phyloP scores from a whole-genome alignment of 2,329 filamentous ascomycete genomes.

The Chaetothyriales sp. region DNA sequence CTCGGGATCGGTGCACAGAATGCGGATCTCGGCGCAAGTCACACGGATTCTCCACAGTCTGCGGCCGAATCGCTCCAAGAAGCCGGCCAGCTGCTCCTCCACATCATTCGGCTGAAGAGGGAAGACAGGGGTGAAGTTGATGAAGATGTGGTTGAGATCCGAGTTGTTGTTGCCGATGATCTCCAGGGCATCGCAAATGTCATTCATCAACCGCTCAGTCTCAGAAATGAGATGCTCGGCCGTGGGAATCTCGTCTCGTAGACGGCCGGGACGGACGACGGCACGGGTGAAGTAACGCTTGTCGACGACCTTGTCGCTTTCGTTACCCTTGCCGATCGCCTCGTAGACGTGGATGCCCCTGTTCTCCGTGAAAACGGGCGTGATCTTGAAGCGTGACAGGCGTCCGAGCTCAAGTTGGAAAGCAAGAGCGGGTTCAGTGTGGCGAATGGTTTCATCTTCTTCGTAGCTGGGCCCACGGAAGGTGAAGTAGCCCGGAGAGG shows the following conservation, averaged over 20 bases:
- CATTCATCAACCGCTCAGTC: conserved; percentile 89
- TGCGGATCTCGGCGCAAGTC: conserved; percentile 92
- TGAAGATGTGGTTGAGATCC: conserved; percentile 98
- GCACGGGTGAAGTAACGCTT: conserved; percentile 98
- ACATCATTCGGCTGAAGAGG: conserved; percentile 79
- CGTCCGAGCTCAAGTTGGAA: conserved; percentile 96
- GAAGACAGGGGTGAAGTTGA: conserved; percentile 98
- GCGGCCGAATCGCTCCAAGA: conserved; percentile 90
- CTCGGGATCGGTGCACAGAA: conserved; percentile 82
- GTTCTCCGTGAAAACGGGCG: conserved; percentile 97
- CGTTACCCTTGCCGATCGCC: conserved; percentile 83
- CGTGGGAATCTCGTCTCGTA: conserved; percentile 96
- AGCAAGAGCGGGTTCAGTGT: conserved; percentile 88
- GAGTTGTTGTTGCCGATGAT: conserved; percentile 99
- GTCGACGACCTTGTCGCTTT: conserved; percentile 55
- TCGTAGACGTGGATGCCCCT: conserved; percentile 99
- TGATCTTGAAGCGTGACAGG: conserved; percentile 93
- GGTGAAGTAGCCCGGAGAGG: conserved; percentile 93
- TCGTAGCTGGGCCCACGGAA: conserved; percentile 85
- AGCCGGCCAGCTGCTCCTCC: conserved; percentile 82
- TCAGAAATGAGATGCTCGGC: conserved; percentile 96
- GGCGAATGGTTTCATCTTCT: conserved; percentile 91
- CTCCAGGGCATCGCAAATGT: conserved; percentile 93
- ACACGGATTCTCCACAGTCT: conserved; percentile 94
- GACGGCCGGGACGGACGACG: conserved; percentile 81